phyloP scores from a whole-genome alignment of 176 grass and related monocot species.

The Oryza glaberrima region DNA sequence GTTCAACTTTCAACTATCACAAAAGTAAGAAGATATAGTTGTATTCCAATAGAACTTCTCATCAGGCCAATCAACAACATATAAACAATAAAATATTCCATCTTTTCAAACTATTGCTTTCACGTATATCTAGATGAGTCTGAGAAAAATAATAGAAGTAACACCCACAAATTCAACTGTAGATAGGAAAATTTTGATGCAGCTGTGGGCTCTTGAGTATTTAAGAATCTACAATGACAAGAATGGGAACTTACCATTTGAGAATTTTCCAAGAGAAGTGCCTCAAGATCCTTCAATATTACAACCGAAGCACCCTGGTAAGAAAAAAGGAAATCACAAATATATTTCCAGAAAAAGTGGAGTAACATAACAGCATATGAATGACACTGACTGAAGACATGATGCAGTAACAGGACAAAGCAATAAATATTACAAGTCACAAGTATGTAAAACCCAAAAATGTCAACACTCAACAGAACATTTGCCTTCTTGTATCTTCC shows the following conservation, averaged over 20 bases:
- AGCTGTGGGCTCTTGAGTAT: constrained; percentile 1
- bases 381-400: neutral
- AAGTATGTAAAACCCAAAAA: neutral
- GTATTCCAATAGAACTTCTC: neutral
- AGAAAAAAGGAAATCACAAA: constrained; percentile 16
- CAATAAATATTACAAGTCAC: neutral
- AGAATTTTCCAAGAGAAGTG: constrained; percentile 75
- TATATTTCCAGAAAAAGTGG: neutral
- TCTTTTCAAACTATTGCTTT: constrained; percentile 10
- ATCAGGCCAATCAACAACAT: neutral
- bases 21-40: constrained; percentile 27
- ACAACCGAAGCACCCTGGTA: constrained; percentile 70
- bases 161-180: constrained; percentile 11
- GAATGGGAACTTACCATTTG: constrained; percentile 57
- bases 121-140: neutral
- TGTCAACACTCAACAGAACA: neutral
- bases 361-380: neutral
- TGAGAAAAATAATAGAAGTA: constrained; percentile 42
- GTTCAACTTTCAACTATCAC: constrained; percentile 6
- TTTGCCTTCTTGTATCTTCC: too few relatives aligned
- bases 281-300: constrained; percentile 79
- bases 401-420: neutral
- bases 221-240: constrained; percentile 21
- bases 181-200: neutral
- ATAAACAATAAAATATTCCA: neutral